Conservation (phyloP, 2,329 filamentous ascomycete species). For the Colletotrichum orbiculare region DNA sequence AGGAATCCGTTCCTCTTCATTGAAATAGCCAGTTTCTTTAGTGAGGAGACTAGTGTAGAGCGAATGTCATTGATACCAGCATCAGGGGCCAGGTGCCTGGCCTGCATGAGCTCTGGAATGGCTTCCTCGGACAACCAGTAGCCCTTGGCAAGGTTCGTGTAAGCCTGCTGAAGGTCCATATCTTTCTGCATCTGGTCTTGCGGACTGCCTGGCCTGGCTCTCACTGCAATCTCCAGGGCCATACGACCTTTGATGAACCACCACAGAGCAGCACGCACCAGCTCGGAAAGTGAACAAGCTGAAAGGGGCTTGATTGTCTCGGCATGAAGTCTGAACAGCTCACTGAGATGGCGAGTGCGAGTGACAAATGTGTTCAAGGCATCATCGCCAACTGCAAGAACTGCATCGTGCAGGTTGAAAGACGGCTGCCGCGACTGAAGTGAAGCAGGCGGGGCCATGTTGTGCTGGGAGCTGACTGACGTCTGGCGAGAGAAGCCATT, state of each 20-base stretch:
- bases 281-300: conserved; percentile 71
- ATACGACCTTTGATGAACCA: conserved; percentile 89
- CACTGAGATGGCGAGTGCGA: conserved; percentile 78
- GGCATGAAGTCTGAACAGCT: conserved; percentile 81
- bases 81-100: conserved; percentile 54
- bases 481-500: conserved; percentile 35
- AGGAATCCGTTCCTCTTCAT: conserved; percentile 88
- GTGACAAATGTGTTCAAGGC: conserved; percentile 76
- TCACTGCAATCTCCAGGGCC: conserved; percentile 77
- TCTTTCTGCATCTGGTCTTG: conserved; percentile 66
- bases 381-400: conserved; percentile 65
- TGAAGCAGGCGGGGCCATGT: conserved; percentile 42
- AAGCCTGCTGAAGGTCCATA: conserved; percentile 76
- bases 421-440: conserved; percentile 44
- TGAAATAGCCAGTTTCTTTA: conserved; percentile 81
- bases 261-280: conserved; percentile 82
- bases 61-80: conserved; percentile 64
- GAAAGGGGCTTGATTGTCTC: conserved; percentile 77
- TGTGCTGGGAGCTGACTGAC: conserved; percentile 32
- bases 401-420: conserved; percentile 55
- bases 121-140: conserved; percentile 79
- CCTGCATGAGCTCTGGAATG: conserved; percentile 60
- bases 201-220: conserved; percentile 68
- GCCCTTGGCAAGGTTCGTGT: conserved; percentile 85
- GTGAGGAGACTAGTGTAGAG: conserved; percentile 68